Evolutionary conservation across 129 eudicot species (phyloP).

Genomic region (Flaveria sonorensis): DNA sequence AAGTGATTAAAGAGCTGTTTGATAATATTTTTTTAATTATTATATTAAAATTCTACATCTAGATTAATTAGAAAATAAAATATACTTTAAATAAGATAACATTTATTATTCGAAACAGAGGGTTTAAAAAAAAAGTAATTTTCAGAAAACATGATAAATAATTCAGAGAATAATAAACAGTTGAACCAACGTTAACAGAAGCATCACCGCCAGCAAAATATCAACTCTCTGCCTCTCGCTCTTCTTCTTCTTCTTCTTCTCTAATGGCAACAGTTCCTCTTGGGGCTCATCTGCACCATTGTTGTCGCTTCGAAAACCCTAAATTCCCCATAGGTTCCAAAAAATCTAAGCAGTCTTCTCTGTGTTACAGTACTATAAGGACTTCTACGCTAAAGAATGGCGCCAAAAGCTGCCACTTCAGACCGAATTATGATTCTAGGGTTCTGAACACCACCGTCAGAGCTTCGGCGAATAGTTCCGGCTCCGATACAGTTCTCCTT

Average conservation of each 20-base stretch:
- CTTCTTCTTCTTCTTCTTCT: slow-evolving; percentile 12
- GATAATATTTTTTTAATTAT: too few relatives aligned
- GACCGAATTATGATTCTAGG: slow-evolving; percentile 33
- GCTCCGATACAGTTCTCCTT: slow-evolving; percentile 41
- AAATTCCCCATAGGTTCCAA: slow-evolving; percentile 26
- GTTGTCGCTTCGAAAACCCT: slow-evolving; percentile 37
- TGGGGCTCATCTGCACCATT: slow-evolving; percentile 50
- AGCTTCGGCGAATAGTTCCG: slow-evolving; percentile 45
- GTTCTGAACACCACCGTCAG: slow-evolving; percentile 8
- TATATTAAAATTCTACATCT: too few relatives aligned
- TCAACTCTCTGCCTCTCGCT: neutral
- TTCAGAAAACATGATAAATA: too few relatives aligned
- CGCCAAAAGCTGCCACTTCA: slow-evolving; percentile 41
- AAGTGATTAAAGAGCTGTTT: too few relatives aligned
- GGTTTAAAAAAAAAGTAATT: too few relatives aligned
- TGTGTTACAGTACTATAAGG: slow-evolving; percentile 34
- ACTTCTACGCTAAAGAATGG: slow-evolving; percentile 15
- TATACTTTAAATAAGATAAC: too few relatives aligned
- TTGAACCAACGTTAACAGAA: slow-evolving; percentile 28
- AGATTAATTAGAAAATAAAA: too few relatives aligned
- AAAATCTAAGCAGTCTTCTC: slow-evolving; percentile 32
- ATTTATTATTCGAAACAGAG: too few relatives aligned
- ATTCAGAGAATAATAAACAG: neutral
- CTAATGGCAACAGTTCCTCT: slow-evolving; percentile 53
- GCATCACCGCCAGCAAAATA: slow-evolving; percentile 23